Evolutionary conservation across 441 rosid genomes (phyloP).

Genomic region (Pelargonium exstipulatum): DNA sequence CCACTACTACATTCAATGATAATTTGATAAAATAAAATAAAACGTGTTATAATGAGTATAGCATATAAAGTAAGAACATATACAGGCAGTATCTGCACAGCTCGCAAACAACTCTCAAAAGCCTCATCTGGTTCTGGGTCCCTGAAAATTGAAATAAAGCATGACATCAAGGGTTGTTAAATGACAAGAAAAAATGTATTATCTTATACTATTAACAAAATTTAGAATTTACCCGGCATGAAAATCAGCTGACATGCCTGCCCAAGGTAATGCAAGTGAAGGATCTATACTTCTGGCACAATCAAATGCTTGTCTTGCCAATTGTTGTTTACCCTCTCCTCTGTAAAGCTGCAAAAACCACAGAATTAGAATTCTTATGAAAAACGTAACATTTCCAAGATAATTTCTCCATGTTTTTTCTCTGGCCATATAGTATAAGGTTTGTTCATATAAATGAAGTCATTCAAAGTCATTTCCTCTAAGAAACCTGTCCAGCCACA

Average conservation of each 20-base stretch:
- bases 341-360: constrained; percentile 62
- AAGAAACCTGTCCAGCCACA: constrained; percentile 3
- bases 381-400: background rate
- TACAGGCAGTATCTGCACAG: constrained; percentile 84
- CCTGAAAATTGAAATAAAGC: constrained; percentile 38
- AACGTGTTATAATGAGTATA: background rate
- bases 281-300: constrained; percentile 96
- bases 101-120: constrained; percentile 89
- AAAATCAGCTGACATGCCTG: constrained; percentile 87
- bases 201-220: constrained; percentile 8
- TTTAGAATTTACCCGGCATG: constrained; percentile 47
- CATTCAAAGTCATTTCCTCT: background rate
- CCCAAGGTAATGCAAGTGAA: constrained; percentile 96
- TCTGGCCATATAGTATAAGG: background rate
- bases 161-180: constrained; percentile 16
- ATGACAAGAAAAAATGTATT: constrained; percentile 8
- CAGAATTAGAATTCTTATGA: constrained; percentile 6
- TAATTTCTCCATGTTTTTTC: background rate
- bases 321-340: constrained; percentile 51
- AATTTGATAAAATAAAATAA: constrained; percentile 1
- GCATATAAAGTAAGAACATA: constrained; percentile 20
- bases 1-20: constrained; percentile 13
- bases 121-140: constrained; percentile 59
- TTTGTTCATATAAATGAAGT: background rate
- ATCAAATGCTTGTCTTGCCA: constrained; percentile 89